Conservation (phyloP, 164 flowering plant genomes). For the Macadamia tetraphylla region DNA sequence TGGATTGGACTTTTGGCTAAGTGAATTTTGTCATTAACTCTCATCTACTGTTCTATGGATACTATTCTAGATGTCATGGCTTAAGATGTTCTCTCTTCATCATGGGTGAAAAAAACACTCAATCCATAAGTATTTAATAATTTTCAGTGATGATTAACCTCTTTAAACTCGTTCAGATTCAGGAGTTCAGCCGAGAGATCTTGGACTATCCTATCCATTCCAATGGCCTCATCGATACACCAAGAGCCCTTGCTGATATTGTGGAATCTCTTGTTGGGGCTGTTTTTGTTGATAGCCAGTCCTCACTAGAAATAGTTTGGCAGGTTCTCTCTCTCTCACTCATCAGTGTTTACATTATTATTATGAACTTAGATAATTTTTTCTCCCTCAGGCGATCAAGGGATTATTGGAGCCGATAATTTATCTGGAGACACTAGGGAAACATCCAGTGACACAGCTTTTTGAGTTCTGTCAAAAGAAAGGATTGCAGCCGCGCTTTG, state of each 20-base stretch:
- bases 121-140: too few species aligned
- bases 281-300: conserved; percentile 46
- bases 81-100: too few species aligned
- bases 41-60: too few species aligned
- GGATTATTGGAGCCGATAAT: conserved; percentile 49
- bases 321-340: conserved; percentile 27
- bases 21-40: too few species aligned
- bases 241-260: conserved; percentile 58
- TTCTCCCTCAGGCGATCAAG: conserved; percentile 33
- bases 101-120: too few species aligned
- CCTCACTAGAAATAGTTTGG: conserved; percentile 46
- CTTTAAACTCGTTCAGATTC: conserved; percentile 30
- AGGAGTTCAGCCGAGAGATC: conserved; percentile 33
- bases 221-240: conserved; percentile 44
- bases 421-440: conserved; percentile 20
- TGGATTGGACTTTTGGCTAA: too few species aligned
- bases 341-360: background rate
- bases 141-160: too few species aligned
- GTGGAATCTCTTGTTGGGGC: conserved; percentile 67
- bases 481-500: conserved; percentile 19
- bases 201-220: conserved; percentile 48
- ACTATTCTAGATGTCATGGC: too few species aligned
- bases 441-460: conserved; percentile 43
- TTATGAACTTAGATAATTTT: too few species aligned
- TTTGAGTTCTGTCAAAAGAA: conserved; percentile 50